Evolutionary conservation across 1,284 basidiomycete genomes (phyloP).

Genomic region (Cryptococcus sp.): DNA sequence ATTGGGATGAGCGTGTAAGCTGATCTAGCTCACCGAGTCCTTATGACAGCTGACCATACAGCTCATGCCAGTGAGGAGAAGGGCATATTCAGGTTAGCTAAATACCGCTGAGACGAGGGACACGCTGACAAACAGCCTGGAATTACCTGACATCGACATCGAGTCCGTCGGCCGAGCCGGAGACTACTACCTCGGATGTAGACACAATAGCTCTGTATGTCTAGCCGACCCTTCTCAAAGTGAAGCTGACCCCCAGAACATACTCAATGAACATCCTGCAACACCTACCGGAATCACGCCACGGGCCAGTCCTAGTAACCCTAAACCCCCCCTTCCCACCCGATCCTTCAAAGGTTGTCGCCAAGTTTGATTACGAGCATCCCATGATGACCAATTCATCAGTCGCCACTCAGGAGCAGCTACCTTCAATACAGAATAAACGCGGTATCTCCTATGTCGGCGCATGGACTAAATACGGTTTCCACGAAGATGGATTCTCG

Average conservation of each 20-base stretch:
- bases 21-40: not conserved
- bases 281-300: conserved; percentile 56
- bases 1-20: conserved; percentile 59
- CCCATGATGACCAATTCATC: conserved; percentile 58
- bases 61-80: conserved; percentile 62
- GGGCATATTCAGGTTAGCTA: conserved; percentile 60
- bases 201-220: conserved; percentile 64
- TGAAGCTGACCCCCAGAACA: conserved; percentile 25
- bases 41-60: conserved; percentile 32
- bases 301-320: conserved; percentile 71
- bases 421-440: conserved; percentile 58
- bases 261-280: conserved; percentile 79
- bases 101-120: not conserved
- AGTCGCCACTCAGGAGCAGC: conserved; percentile 13
- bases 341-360: conserved; percentile 52
- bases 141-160: conserved; percentile 62
- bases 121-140: conserved; percentile 49
- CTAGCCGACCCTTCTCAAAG: not conserved
- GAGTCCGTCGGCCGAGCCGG: conserved; percentile 45
- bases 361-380: conserved; percentile 64
- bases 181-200: conserved; percentile 51
- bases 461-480: conserved; percentile 72
- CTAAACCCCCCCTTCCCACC: conserved; percentile 68
- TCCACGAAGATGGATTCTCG: conserved; percentile 78
- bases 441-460: conserved; percentile 67